Evolutionary conservation across 192 early-diverging fungal genomes (phyloP).

Genomic region (Backusella psychrophila): DNA sequence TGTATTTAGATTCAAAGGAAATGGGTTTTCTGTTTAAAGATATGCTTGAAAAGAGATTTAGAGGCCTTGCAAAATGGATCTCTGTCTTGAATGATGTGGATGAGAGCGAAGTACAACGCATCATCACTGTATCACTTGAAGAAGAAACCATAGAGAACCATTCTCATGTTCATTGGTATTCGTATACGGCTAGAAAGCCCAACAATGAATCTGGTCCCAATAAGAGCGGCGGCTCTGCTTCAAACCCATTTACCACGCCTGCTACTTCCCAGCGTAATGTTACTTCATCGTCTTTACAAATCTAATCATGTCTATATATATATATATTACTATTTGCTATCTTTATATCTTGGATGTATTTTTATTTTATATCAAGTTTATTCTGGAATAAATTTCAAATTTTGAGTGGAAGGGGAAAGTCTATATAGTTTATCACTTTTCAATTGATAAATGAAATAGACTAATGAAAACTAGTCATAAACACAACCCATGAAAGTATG

Average conservation of each 20-base stretch:
- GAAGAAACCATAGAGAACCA: neutral
- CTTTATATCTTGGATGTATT: neutral
- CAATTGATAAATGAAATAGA: too few species aligned
- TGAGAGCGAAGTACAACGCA: neutral
- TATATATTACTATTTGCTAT: neutral
- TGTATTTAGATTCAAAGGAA: slow-evolving; percentile 20
- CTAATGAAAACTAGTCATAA: too few species aligned
- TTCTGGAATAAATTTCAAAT: too few species aligned
- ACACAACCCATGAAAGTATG: too few species aligned
- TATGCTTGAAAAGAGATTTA: slow-evolving; percentile 1
- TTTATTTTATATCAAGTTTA: too few species aligned
- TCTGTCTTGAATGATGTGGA: neutral
- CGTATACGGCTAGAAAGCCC: neutral
- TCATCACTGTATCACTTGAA: neutral
- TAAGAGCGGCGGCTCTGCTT: neutral
- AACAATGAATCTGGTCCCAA: neutral
- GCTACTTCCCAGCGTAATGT: neutral
- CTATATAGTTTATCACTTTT: too few species aligned
- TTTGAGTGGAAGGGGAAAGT: too few species aligned
- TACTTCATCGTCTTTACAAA: neutral
- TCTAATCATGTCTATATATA: neutral
- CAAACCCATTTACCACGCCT: neutral
- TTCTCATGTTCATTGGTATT: neutral
- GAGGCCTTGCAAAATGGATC: slow-evolving; percentile 6
- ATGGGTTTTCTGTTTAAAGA: slow-evolving; percentile 31